Percentiles rank a stretch among this genome's conserved stretches.
Evolutionary conservation across 371 early-diverging fungal species (phyloP).

Genomic region (Mortierella sp.): DNA sequence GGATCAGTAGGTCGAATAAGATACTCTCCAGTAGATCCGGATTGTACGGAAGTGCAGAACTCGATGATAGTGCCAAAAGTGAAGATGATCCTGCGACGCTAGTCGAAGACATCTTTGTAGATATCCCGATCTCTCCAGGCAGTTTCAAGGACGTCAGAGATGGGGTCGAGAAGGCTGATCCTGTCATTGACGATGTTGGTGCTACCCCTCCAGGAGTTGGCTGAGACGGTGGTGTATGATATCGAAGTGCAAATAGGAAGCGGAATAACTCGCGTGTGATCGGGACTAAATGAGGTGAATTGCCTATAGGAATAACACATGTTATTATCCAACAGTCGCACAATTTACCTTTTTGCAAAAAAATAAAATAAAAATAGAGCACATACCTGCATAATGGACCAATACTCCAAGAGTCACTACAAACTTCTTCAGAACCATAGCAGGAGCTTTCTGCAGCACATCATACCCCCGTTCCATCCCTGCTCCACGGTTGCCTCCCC

Average conservation of each 20-base stretch:
- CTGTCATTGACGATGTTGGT: background rate
- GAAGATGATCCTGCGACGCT: background rate
- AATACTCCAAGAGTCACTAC: constrained; percentile 37
- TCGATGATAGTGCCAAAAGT: background rate
- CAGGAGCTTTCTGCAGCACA: constrained; percentile 35
- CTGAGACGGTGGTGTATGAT: constrained; percentile 27
- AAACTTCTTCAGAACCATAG: constrained; percentile 36
- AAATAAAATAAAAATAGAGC: background rate
- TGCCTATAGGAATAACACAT: constrained; percentile 15
- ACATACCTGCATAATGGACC: constrained; percentile 39
- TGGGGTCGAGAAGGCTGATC: constrained; percentile 9
- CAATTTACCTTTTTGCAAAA: too few species aligned
- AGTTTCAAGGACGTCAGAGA: constrained; percentile 26
- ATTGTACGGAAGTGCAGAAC: constrained; percentile 11
- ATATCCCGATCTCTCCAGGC: constrained; percentile 12
- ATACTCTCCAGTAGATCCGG: constrained; percentile 31
- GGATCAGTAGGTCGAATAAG: constrained; percentile 38
- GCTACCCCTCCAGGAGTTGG: constrained; percentile 4
- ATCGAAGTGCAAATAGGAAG: constrained; percentile 46
- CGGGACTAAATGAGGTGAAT: constrained; percentile 32
- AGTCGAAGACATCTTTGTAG: background rate
- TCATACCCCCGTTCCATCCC: constrained; percentile 48
- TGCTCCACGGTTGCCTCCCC: constrained; percentile 57
- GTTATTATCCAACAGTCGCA: too few species aligned
- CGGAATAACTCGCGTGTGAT: constrained; percentile 47